These are phyloP conservation scores for Aspergillus hancockii DNA, from an alignment of 495 filamentous ascomycete genomes.

Conservation along the genomic window DNA sequence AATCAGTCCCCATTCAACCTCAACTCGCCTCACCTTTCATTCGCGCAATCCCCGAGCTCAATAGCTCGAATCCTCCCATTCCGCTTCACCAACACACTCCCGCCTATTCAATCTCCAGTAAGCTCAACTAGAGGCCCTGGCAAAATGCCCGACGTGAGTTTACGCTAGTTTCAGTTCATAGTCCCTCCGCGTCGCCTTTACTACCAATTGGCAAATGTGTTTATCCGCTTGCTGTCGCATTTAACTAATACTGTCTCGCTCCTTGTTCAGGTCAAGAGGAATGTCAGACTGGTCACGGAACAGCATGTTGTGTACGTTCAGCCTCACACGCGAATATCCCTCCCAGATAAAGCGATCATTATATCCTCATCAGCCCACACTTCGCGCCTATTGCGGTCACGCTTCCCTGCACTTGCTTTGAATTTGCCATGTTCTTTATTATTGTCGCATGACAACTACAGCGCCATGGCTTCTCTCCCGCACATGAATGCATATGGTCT, in stretches of 20 bases:
- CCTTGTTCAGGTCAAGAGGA: constrained; percentile 70
- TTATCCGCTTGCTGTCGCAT: constrained; percentile 16
- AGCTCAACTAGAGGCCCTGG: not conserved
- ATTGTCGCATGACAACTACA: not conserved
- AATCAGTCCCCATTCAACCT: not conserved
- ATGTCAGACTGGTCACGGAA: constrained; percentile 87
- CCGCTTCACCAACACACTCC: not conserved
- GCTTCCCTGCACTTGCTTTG: constrained; percentile 4
- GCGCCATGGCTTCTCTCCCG: not conserved
- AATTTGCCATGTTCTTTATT: constrained; percentile 10
- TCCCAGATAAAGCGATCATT: not conserved
- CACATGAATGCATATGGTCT: not conserved
- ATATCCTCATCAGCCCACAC: constrained; percentile 3
- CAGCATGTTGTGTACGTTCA: constrained; percentile 79
- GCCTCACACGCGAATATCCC: constrained; percentile 5
- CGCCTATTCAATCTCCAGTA: not conserved
- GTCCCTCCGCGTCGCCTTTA: not conserved
- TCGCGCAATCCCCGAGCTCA: constrained; percentile 4
- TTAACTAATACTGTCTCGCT: constrained; percentile 13
- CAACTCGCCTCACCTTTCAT: constrained; percentile 5
- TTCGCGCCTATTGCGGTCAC: not conserved
- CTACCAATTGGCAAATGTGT: not conserved
- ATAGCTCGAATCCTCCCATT: not conserved
- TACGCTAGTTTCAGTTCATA: not conserved
- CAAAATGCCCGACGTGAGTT: constrained; percentile 52